Evolutionary conservation across 176 grass and related monocot species (phyloP), one percentile per base, ranked within the genome.

Genomic region (Cenchrus purpureus): DNA sequence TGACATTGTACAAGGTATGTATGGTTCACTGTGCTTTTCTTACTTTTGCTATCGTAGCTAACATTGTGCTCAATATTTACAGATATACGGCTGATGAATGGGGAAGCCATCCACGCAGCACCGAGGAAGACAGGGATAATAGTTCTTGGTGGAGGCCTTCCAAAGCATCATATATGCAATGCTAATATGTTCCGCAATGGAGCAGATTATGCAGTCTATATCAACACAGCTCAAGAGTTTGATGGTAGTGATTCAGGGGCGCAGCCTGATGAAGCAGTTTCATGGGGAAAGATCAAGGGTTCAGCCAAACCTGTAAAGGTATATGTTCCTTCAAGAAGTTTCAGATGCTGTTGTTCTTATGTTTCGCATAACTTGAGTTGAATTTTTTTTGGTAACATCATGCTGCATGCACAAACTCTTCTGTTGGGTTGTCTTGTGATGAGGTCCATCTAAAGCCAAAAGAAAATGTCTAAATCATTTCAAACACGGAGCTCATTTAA

Each of bases 161-260:
- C 91, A 16, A 98, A 98, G 74, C 96, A 98, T 80, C 96, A 98
- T 71, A 95, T 98, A 84, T 94, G 93, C 81, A 98, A 98, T 83
- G 96, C 96, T 61, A 98, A 98, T 88, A 98, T 98, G 96, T 89
- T 98, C 51, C 89, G 96, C 12, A 98, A 95, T 81, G 96, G 96
- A 32, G 87, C 96, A 19, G 96, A 98, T 59, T 98, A 94, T 92
- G 96, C 89, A 57, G 96, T 98, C 57, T 98, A 94, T 60, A 91
- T 98, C 65, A 98, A 98, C 86, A 98, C 96, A 29, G 96, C 89
- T 80, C 91, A 98, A 85, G 93, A 98, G 73, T 98, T 95, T 84
- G 96, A 98, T 91, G 96, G 96, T 57, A 98, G 96, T 84, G 96
- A 98, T 72, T 98, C 96, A 28, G 96, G 96, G 46, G 96, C 96